phyloP scores from a whole-genome alignment of 805 yeast species.

The Saccharomycopsis amapae region DNA sequence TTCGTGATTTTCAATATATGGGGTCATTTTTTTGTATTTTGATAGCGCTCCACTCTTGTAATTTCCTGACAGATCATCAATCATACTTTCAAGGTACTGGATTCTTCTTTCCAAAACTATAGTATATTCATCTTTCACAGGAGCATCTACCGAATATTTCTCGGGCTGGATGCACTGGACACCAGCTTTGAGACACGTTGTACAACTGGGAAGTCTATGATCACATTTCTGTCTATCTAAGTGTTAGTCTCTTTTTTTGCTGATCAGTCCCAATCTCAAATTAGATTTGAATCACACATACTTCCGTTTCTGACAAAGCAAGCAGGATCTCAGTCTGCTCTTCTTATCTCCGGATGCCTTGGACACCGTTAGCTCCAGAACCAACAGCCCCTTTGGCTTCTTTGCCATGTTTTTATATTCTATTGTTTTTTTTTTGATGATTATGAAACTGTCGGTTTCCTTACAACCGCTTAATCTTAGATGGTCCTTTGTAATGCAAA shows the following conservation, averaged over 20 bases:
- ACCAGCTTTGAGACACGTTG: conserved; percentile 59
- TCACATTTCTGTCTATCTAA: conserved; percentile 65
- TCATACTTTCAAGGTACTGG: conserved; percentile 41
- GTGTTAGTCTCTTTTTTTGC: conserved; percentile 52
- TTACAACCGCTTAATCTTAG: too few relatives aligned
- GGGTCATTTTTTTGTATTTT: conserved; percentile 34
- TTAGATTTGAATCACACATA: too few relatives aligned
- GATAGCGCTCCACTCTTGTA: conserved; percentile 23
- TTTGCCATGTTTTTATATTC: conserved; percentile 14
- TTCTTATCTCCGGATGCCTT: conserved; percentile 35
- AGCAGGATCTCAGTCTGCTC: conserved; percentile 51
- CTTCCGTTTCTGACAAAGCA: conserved; percentile 49
- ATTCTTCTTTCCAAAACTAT: conserved; percentile 48
- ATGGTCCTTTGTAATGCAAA: too few relatives aligned
- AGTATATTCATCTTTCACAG: conserved; percentile 51
- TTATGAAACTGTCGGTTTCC: too few relatives aligned
- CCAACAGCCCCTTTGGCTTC: conserved; percentile 11
- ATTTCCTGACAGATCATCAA: conserved; percentile 29
- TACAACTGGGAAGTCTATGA: conserved; percentile 55
- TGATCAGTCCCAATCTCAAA: too few relatives aligned
- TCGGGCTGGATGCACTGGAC: conserved; percentile 59
- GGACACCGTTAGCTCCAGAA: conserved; percentile 24
- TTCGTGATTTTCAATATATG: conserved; percentile 22
- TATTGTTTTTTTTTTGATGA: too few relatives aligned
- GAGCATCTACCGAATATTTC: conserved; percentile 40